Base-by-base conservation (phyloP, 31 red algal genomes). In the Odonthalia washingtoniensis region DNA sequence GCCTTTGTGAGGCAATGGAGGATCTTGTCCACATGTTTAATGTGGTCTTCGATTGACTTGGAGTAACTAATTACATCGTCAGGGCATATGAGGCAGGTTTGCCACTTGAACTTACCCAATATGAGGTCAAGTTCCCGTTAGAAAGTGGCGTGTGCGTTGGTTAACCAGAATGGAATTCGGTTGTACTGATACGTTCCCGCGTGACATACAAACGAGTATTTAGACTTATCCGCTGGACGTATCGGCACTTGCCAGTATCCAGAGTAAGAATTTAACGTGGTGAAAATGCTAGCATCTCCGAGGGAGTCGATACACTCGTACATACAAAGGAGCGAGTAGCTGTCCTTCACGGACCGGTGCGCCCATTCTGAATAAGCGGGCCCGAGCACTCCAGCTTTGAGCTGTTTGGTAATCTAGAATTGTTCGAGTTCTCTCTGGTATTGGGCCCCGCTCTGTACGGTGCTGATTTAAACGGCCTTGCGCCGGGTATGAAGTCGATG, bases 281-380 rank as follows among this genome's bases (percentile, higher is more conserved):
- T 73, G 38, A 86, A 86, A 24, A 62, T 5, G 40, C 40, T 73
- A 3, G 65, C 66, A n/a, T 74, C 67, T 3, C 69, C 82, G 12
- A 86, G 43, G 14, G 69, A 74, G 67, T 75, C 82, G 28, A 86
- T 86, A 17, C 87, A 90, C 21, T 64, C 87, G 45, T 90, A 53
- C 77, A 90, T 90, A 31, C 68, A 31, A 17, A 78, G 77, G 3
- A 90, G 38, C 17, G 87, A 63, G 44, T 90, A 74, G 4, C 77
- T 74, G 78, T 90, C 60, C 18, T 46, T 75, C 9, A 82, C 77
- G 16, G 64, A 82, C 1, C n/a, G n/a, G n/a, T n/a, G n/a, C n/a
- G n/a, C n/a, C n/a, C n/a, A n/a, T n/a, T n/a, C n/a, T n/a, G n/a
- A n/a, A n/a, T n/a, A n/a, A n/a, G n/a, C n/a, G n/a, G n/a, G n/a